phyloP scores from a whole-genome alignment of 2,329 filamentous ascomycete genomes.

The Clathrospora elynae region DNA sequence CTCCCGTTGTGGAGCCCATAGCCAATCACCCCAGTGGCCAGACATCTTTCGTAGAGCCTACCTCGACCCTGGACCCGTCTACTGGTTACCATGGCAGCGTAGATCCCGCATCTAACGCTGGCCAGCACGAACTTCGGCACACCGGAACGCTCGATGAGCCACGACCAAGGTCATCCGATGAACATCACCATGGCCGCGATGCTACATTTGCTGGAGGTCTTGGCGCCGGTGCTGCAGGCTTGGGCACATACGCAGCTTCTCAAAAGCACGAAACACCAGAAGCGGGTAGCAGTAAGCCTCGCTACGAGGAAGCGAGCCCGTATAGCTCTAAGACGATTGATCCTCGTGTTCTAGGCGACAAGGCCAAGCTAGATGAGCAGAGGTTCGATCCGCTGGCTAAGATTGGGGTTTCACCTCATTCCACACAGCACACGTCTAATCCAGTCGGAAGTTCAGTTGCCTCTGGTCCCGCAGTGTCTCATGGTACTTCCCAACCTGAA shows the following conservation, averaged over 20 bases:
- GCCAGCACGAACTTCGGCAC: conserved; percentile 30
- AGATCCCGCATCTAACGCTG: conserved; percentile 2
- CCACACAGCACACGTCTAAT: conserved; percentile 14
- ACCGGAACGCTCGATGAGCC: conserved; percentile 32
- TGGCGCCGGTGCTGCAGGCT: conserved; percentile 30
- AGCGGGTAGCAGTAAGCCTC: conserved; percentile 11
- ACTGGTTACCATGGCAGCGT: not conserved
- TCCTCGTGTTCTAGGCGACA: conserved; percentile 31
- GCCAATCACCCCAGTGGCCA: not conserved
- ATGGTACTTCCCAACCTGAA: conserved; percentile 11
- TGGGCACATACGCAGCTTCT: conserved; percentile 24
- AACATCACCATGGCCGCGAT: conserved; percentile 35
- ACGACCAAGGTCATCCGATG: conserved; percentile 19
- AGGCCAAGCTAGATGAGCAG: conserved; percentile 24
- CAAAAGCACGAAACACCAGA: conserved; percentile 22
- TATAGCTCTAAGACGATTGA: conserved; percentile 37
- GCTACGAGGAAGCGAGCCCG: conserved; percentile 28
- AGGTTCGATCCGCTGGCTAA: conserved; percentile 26
- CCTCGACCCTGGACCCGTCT: conserved; percentile 2
- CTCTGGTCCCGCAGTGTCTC: conserved; percentile 14
- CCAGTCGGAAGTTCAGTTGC: conserved; percentile 11
- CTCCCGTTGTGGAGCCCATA: conserved; percentile 11
- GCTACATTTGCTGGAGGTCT: conserved; percentile 36
- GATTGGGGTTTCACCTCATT: conserved; percentile 9
- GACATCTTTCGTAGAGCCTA: conserved; percentile 1